Evolutionary conservation across 2,329 filamentous ascomycete species (phyloP), one percentile per base, ranked within the genome.

Genomic region (Ophiostoma pallidulum): DNA sequence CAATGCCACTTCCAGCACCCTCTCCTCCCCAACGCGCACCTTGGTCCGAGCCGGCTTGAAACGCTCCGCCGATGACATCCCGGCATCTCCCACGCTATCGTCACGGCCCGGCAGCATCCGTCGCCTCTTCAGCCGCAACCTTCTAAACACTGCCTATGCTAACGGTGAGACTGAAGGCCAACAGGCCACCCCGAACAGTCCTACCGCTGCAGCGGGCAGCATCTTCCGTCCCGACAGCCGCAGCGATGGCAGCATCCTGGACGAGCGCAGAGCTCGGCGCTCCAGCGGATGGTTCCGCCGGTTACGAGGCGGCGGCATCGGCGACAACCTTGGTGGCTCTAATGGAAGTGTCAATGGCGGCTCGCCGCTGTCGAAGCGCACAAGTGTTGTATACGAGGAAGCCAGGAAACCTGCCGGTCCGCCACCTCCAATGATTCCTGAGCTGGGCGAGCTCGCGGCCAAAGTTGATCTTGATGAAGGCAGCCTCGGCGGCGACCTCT

Each of bases 401-500:
- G 44, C 51, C 36, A 55, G 58, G 54, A 62, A 45, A 57, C 59
- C 35, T 47, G 53, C 60, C 31, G 72, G 71, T 10, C 75, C 76
- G 8, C 77, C 76, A 48, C 74, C 77, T 32, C 77, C 77, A 20
- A 78, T 74, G 74, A 79, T 80, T 43, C 77, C 77, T 18, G 76
- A 80, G 58, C 64, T 80, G 42, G 67, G 63, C 56, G 68, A 72
- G 41, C 64, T 78, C 47, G 68, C 76, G 56, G 68, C 71, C 48
- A 71, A 70, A 58, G 56, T 72, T 41, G 70, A 71, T 41, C 62
- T 67, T 20, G 58, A 61, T 36, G 66, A 68, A 7, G 67, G 65
- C 37, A 65, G 64, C 47, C 62, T 75, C 28, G 74, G 74, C 43
- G 62, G 64, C 50, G 74, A 79, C 52, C 63, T 80, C 29, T 80